Percentiles rank a stretch among this genome's conserved stretches.
phyloP scores from a whole-genome alignment of 2,329 filamentous ascomycete species.

The Tolypocladium nubicola region DNA sequence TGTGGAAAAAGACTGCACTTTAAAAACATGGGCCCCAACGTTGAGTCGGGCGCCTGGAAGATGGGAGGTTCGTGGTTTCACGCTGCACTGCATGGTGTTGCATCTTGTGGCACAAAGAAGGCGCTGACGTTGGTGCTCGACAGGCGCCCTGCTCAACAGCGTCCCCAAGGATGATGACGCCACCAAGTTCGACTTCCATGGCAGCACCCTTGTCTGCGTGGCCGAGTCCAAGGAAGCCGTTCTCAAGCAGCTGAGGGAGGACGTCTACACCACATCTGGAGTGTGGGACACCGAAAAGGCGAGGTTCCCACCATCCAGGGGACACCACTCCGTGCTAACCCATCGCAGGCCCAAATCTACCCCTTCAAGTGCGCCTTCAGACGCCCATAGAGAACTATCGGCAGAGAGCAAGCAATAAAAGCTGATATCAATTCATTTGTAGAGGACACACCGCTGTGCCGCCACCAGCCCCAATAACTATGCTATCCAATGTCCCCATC shows the following conservation, averaged over 20 bases:
- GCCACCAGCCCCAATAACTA: background rate
- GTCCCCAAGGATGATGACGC: conserved; percentile 51
- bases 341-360: conserved; percentile 35
- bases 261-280: conserved; percentile 60
- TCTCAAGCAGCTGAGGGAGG: conserved; percentile 52
- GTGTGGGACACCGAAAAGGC: conserved; percentile 76
- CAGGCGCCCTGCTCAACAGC: conserved; percentile 59
- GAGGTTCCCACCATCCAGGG: conserved; percentile 5
- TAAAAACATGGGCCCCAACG: conserved; percentile 36
- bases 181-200: conserved; percentile 56
- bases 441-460: background rate
- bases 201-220: conserved; percentile 57
- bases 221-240: conserved; percentile 63
- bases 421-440: conserved; percentile 3
- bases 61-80: conserved; percentile 47
- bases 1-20: conserved; percentile 35
- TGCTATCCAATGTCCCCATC: background rate
- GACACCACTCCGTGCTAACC: background rate
- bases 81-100: background rate
- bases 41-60: conserved; percentile 47
- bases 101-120: background rate
- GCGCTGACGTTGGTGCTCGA: background rate
- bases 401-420: background rate
- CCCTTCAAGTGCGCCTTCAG: conserved; percentile 34
- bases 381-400: conserved; percentile 10